Conservation (phyloP, 2,329 filamentous ascomycete genomes). For the Lasiodiplodia sp. region DNA sequence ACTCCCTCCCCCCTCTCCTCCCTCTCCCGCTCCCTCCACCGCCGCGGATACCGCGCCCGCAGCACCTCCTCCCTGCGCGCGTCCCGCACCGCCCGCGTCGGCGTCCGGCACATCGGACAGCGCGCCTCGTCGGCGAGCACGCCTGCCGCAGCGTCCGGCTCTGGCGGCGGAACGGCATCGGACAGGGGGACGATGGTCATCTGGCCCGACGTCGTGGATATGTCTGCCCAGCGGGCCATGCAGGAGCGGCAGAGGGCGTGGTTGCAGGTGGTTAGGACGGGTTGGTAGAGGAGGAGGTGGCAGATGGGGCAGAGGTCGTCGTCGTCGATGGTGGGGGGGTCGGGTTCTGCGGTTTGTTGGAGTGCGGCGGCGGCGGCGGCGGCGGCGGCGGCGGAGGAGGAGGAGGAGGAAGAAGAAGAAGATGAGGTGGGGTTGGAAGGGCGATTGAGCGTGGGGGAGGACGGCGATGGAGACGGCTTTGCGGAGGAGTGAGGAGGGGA, state of each 20-base stretch:
- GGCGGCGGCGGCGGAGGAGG: background rate
- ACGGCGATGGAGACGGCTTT: background rate
- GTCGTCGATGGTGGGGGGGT: conserved; percentile 38
- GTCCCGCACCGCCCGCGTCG: conserved; percentile 46
- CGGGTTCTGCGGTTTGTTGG: background rate
- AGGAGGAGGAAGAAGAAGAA: too few relatives aligned
- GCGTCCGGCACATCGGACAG: conserved; percentile 57
- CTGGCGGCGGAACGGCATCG: conserved; percentile 40
- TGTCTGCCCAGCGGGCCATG: conserved; percentile 56
- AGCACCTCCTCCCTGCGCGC: conserved; percentile 39
- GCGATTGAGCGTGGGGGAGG: background rate
- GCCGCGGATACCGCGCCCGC: conserved; percentile 44
- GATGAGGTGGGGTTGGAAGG: too few relatives aligned
- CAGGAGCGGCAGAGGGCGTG: conserved; percentile 53
- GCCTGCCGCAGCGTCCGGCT: conserved; percentile 31
- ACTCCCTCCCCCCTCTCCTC: conserved; percentile 39
- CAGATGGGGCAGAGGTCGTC: conserved; percentile 57
- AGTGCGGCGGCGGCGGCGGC: background rate
- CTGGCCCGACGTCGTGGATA: conserved; percentile 47
- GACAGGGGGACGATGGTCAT: conserved; percentile 51
- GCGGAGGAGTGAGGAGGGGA: background rate
- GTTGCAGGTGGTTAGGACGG: conserved; percentile 52
- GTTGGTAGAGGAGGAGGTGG: conserved; percentile 52
- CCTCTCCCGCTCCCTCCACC: conserved; percentile 11
- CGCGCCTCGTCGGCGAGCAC: conserved; percentile 44